Evolutionary conservation across 73 alveolate species (phyloP), one percentile per base, ranked within the genome.

Genomic region (Paramecium bursaria): DNA sequence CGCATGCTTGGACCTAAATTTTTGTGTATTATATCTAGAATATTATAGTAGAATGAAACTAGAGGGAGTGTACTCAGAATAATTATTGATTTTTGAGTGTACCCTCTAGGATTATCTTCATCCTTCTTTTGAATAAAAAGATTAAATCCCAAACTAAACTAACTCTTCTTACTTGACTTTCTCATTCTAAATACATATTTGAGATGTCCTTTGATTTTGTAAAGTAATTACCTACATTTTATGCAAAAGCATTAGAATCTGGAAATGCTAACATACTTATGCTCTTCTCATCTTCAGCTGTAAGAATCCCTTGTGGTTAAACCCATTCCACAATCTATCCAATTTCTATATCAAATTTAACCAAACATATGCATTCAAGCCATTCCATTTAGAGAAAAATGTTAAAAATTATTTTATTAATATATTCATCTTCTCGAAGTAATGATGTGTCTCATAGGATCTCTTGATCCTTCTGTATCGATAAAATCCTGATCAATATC

Each of bases 201-300:
- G 54, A 73, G 53, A 42, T 31, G 55, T 2, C 82, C 82, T 67
- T 2, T 0, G 6, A 25, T 35, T 13, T 2, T 25, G 31, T 10
- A 2, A 57, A 5, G 3, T 9, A 33, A 0, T 14, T 39, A 27
- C 89, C 89, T 79, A 53, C 89, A 14, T 61, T 73, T 54, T 79
- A 53, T 49, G 89, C 48, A 79, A 79, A 79, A 0, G 89, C 39
- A 73, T 79, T 79, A 14, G 89, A 79, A 53, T 79, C 89, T 53
- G 89, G 89, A 44, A 79, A 79, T 31, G 85, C 53, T 39, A 54
- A 25, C 74, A 53, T 61, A 17, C 89, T 79, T 5, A 79, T 52
- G 23, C 48, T 51, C 42, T 79, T 79, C 46, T 79, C 67, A 21
- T 79, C 89, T 13, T 35, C 25, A 19, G 31, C 75, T 19, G 51